A percentile compares a stretch with the other conserved stretches of the same genome.
These are phyloP conservation scores for Podospora australis DNA, from an alignment of 495 filamentous ascomycete genomes.

Conservation along the genomic window DNA sequence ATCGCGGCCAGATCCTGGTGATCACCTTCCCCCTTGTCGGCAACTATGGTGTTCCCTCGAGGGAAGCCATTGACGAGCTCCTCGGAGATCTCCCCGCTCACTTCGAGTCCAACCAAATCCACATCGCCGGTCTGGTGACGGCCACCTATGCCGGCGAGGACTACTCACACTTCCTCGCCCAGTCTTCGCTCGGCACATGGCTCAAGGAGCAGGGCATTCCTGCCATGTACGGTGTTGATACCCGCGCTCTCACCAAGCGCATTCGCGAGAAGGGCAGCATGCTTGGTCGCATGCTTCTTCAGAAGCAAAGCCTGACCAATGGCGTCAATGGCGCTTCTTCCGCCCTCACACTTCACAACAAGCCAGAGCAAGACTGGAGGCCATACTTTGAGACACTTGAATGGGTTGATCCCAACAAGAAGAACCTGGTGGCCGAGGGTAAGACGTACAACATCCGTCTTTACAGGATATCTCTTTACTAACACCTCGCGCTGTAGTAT, in stretches of 20 bases:
- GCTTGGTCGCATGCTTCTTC: slow-evolving; percentile 81
- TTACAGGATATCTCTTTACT: slow-evolving; percentile 15
- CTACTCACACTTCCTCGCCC: slow-evolving; percentile 87
- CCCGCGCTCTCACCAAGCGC: slow-evolving; percentile 84
- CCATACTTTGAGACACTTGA: slow-evolving; percentile 65
- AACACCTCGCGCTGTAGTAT: too few relatives aligned
- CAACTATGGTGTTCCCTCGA: slow-evolving; percentile 92
- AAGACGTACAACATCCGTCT: slow-evolving; percentile 29
- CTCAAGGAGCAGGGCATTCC: slow-evolving; percentile 91
- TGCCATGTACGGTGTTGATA: slow-evolving; percentile 96
- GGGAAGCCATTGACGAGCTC: slow-evolving; percentile 72
- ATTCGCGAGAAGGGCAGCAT: slow-evolving; percentile 93
- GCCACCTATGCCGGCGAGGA: slow-evolving; percentile 90
- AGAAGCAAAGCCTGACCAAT: slow-evolving; percentile 51
- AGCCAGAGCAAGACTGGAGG: slow-evolving; percentile 49
- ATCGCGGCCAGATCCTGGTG: slow-evolving; percentile 96
- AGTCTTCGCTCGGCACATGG: slow-evolving; percentile 86
- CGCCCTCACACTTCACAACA: slow-evolving; percentile 21
- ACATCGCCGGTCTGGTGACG: slow-evolving; percentile 83
- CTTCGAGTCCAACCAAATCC: slow-evolving; percentile 87
- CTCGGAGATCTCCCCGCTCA: slow-evolving; percentile 78
- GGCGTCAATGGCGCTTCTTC: slow-evolving; percentile 43
- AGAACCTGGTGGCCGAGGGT: slow-evolving; percentile 93
- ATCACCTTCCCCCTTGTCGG: slow-evolving; percentile 99
- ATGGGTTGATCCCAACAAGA: slow-evolving; percentile 87